Base-by-base conservation (phyloP, 306 rosid species). In the Trichosanthes truncata region DNA sequence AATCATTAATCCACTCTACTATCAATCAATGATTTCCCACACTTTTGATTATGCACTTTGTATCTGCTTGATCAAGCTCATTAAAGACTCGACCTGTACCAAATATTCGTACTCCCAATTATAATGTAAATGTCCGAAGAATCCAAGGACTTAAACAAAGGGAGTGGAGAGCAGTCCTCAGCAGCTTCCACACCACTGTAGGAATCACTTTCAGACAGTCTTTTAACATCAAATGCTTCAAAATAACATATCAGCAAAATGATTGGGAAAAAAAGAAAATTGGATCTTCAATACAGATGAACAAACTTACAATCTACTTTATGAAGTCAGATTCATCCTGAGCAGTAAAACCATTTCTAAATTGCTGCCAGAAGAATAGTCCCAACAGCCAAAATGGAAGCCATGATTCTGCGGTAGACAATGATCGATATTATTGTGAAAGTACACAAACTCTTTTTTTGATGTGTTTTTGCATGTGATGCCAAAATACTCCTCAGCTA, bases 371-470 rank as follows among this genome's bases (percentile, higher is more conserved):
- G 82, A 81, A 78, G 67, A 66, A 41, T 60, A 60, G 84, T 79
- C 80, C 81, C 80, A 79, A 56, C 76, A 40, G 71, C 85, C 25
- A 60, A 78, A 84, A 79, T 38, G 51, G 83, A 84, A 80, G 82
- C 82, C 84, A 83, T 69, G 53, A 67, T 79, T 80, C 88, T 86
- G 78, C 82, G 80, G 83, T 85, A 80, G 78, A 81, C 67, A 82
- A 73, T 78, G 94, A 85, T 81, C 74, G 86, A 87, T 80, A 83
- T 93, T 93, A 91, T 91, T 93, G 83, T 87, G 89, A 82, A 84
- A 79, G 86, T 87, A 87, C 87, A 80, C 31, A 81, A 84, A 67
- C 84, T 84, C 74, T 87, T 88, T 88, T 55, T 79, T 83, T 88
- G 84, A 77, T 59, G 89, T 85, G 87, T 45, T 71, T 86, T 85